Conservation (phyloP, 2,329 filamentous ascomycete species). For the Aspergillus pseudotamarii region DNA sequence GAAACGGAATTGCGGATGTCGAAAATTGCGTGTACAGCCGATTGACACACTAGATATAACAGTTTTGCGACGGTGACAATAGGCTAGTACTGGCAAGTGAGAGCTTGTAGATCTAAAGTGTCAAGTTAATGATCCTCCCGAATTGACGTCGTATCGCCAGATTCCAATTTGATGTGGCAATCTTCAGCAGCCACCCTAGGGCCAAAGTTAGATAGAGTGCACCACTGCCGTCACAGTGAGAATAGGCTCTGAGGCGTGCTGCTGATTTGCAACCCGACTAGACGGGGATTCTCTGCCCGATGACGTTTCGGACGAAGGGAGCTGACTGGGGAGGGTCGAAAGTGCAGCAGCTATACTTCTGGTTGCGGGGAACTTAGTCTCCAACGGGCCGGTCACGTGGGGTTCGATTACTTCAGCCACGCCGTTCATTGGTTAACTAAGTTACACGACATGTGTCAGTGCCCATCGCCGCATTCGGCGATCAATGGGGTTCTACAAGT, state of each 20-base stretch:
- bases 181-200: not conserved
- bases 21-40: not conserved
- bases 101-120: not conserved
- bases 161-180: not conserved
- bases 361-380: slow-evolving; percentile 1
- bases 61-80: not conserved
- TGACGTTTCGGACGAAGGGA: slow-evolving; percentile 39
- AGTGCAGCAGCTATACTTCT: not conserved
- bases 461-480: not conserved
- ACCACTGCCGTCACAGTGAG: not conserved
- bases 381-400: not conserved
- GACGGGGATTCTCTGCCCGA: slow-evolving; percentile 9
- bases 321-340: slow-evolving; percentile 5
- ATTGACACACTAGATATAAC: not conserved
- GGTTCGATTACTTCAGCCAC: not conserved
- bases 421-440: not conserved
- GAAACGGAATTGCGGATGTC: not conserved
- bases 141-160: not conserved
- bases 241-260: not conserved
- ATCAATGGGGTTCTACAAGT: not conserved
- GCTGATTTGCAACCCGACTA: not conserved
- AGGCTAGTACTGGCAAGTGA: not conserved
- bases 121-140: not conserved
- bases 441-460: not conserved
- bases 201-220: not conserved